Conservation (phyloP, 352 stramenopile genomes). For the Pythium myriotylum region DNA sequence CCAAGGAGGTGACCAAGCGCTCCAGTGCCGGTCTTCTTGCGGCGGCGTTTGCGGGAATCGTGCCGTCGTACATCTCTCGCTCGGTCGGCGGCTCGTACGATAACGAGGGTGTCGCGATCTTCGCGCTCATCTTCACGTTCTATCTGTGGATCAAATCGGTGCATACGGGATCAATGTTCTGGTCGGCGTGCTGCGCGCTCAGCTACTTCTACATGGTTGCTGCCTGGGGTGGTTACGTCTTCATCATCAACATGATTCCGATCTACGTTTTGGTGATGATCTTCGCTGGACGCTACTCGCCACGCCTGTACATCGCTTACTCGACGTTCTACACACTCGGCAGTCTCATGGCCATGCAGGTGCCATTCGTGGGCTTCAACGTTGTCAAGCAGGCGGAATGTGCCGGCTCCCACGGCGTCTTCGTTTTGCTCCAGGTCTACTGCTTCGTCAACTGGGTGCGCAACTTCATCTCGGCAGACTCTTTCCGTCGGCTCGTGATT, state of each 20-base stretch:
- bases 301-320: conserved; percentile 96
- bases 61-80: conserved; percentile 97
- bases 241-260: conserved; percentile 99
- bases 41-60: conserved; percentile 95
- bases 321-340: conserved; percentile 97
- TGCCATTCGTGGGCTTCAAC: conserved; percentile 98
- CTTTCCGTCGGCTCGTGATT: conserved; percentile 78
- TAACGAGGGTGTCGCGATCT: conserved; percentile 98
- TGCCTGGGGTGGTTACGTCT: conserved; percentile 97
- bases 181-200: conserved; percentile 80
- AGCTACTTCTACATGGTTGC: conserved; percentile 98
- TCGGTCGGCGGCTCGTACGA: conserved; percentile 98
- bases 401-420: conserved; percentile 90
- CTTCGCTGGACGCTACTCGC: conserved; percentile 92
- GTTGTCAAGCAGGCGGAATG: conserved; percentile 91
- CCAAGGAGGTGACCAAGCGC: conserved; percentile 88
- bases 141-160: conserved; percentile 96
- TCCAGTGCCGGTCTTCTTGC: conserved; percentile 89
- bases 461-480: conserved; percentile 70
- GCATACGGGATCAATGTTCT: conserved; percentile 90
- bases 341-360: conserved; percentile 95
- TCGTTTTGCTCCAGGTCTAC: conserved; percentile 90
- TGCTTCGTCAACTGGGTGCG: conserved; percentile 74
- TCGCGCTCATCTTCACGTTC: conserved; percentile 97
- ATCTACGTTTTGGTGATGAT: conserved; percentile 96